phyloP scores from a whole-genome alignment of 2,329 filamentous ascomycete species.

The Venturia oleaginea region DNA sequence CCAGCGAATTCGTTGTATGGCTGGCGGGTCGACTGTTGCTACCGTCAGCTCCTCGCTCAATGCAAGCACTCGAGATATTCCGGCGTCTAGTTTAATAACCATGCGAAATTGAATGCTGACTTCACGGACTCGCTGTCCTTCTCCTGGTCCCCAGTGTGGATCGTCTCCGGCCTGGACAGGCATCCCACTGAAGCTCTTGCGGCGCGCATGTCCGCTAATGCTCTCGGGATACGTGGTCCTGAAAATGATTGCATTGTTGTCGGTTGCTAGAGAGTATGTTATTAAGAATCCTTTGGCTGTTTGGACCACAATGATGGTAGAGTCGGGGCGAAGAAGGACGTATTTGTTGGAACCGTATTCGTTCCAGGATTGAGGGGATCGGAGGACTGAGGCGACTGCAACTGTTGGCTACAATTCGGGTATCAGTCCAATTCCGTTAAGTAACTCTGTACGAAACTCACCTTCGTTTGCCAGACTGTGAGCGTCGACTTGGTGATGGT shows the following conservation, averaged over 20 bases:
- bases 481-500: slow-evolving; percentile 78
- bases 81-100: slow-evolving; percentile 96
- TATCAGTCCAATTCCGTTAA: neutral
- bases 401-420: slow-evolving; percentile 62
- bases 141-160: slow-evolving; percentile 57
- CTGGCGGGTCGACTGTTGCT: slow-evolving; percentile 80
- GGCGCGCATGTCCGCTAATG: slow-evolving; percentile 31
- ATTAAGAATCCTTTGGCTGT: slow-evolving; percentile 82
- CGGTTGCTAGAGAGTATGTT: slow-evolving; percentile 84
- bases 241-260: slow-evolving; percentile 75
- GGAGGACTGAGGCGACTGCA: slow-evolving; percentile 73
- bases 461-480: slow-evolving; percentile 95
- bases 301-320: slow-evolving; percentile 82
- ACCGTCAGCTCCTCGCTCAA: slow-evolving; percentile 90
- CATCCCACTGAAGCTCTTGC: slow-evolving; percentile 39
- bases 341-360: slow-evolving; percentile 80
- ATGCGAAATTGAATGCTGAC: slow-evolving; percentile 88
- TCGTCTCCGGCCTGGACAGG: slow-evolving; percentile 19
- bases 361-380: slow-evolving; percentile 68
- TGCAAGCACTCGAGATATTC: slow-evolving; percentile 78
- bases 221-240: slow-evolving; percentile 65
- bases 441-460: slow-evolving; percentile 32
- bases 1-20: slow-evolving; percentile 97
- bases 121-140: slow-evolving; percentile 73
- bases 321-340: slow-evolving; percentile 81